Percentiles rank a stretch among this genome's conserved stretches.
phyloP scores from a whole-genome alignment of 2,329 filamentous ascomycete genomes.

The Diaporthe ilicicola region DNA sequence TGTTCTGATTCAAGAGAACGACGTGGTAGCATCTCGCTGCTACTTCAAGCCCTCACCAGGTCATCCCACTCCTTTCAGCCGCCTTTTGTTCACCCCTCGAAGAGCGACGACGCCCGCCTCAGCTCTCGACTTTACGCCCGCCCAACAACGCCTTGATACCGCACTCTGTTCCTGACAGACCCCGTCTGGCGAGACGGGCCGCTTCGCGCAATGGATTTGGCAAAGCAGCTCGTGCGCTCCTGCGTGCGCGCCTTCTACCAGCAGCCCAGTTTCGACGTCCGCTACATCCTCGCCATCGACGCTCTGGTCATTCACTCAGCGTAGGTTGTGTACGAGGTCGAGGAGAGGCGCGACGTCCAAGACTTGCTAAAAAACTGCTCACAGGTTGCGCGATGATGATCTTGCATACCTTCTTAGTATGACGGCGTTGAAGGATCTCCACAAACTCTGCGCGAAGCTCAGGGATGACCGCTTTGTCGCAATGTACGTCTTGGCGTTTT shows the following conservation, averaged over 20 bases:
- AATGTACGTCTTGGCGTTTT: conserved; percentile 63
- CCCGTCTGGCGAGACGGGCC: background rate
- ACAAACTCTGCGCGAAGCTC: conserved; percentile 86
- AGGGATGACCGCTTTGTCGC: conserved; percentile 86
- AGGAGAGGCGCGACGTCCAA: conserved; percentile 80
- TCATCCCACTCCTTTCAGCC: background rate
- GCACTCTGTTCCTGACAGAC: background rate
- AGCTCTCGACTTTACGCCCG: background rate
- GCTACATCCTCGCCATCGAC: conserved; percentile 86
- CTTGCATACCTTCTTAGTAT: conserved; percentile 87
- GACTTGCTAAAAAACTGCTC: conserved; percentile 73
- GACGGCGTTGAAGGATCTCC: conserved; percentile 84
- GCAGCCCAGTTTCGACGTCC: conserved; percentile 69
- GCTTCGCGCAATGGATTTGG: conserved; percentile 55
- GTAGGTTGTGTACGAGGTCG: conserved; percentile 74
- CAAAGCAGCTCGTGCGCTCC: conserved; percentile 84
- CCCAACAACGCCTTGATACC: background rate
- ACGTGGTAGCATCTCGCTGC: conserved; percentile 29
- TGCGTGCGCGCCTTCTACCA: conserved; percentile 78
- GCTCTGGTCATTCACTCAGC: conserved; percentile 83
- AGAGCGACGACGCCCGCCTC: background rate
- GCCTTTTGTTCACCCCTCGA: background rate
- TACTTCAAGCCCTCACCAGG: background rate
- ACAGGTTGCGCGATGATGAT: conserved; percentile 85
- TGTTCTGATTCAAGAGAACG: conserved; percentile 21